Evolutionary conservation across 2,329 filamentous ascomycete genomes (phyloP).

Genomic region (Verticillium nubilum): DNA sequence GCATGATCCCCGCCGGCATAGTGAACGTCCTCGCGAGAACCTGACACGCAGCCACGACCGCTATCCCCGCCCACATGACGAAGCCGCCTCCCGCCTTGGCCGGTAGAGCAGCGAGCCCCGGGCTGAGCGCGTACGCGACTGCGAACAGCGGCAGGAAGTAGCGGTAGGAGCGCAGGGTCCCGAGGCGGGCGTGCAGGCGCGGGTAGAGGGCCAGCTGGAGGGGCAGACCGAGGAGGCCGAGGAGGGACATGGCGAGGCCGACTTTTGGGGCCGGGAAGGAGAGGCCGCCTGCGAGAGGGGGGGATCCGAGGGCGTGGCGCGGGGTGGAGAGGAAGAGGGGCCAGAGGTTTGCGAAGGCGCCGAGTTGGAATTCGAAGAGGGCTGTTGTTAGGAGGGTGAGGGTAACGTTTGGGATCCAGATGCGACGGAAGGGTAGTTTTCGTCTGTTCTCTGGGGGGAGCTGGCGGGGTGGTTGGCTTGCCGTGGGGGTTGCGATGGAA

Average conservation of each 20-base stretch:
- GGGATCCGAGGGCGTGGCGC: conserved; percentile 31
- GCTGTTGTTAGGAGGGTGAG: conserved; percentile 56
- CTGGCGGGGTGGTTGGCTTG: not conserved
- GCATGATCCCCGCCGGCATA: conserved; percentile 51
- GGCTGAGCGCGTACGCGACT: conserved; percentile 60
- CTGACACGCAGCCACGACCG: conserved; percentile 59
- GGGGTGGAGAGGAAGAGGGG: conserved; percentile 65
- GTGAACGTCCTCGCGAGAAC: conserved; percentile 69
- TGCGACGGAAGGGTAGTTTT: conserved; percentile 30
- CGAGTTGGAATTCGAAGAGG: conserved; percentile 65
- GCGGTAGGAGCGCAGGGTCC: conserved; percentile 62
- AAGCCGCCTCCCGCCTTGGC: conserved; percentile 39
- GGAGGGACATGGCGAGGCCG: conserved; percentile 62
- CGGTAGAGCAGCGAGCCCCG: conserved; percentile 59
- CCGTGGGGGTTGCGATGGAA: not conserved
- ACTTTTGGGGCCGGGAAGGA: conserved; percentile 62
- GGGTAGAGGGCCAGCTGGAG: conserved; percentile 68
- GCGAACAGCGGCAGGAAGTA: conserved; percentile 62
- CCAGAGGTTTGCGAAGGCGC: conserved; percentile 64
- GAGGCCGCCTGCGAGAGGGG: conserved; percentile 57
- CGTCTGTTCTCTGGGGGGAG: conserved; percentile 3
- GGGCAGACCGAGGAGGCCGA: conserved; percentile 63
- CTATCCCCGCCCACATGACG: conserved; percentile 56
- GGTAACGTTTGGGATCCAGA: conserved; percentile 43
- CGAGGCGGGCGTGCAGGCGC: conserved; percentile 55